Evolutionary conservation across 208 protist genomes (phyloP).

Genomic region (Acanthamoeba quina): DNA sequence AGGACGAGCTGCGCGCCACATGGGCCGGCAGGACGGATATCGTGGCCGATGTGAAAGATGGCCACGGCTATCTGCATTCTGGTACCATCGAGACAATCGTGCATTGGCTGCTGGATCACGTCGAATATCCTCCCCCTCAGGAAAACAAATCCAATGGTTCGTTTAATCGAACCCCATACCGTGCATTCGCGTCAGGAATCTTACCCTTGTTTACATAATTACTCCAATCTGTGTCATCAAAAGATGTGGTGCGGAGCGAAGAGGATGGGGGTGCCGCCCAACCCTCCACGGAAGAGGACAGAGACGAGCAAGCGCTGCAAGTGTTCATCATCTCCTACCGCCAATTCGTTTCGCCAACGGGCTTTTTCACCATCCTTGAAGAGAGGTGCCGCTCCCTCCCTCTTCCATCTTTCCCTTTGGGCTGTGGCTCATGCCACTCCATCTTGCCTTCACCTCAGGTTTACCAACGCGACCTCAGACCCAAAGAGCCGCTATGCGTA

Average conservation of each 20-base stretch:
- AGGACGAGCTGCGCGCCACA: conserved; percentile 4
- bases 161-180: neutral
- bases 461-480: neutral
- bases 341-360: conserved; percentile 67
- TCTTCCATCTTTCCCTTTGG: neutral
- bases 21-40: conserved; percentile 41
- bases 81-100: conserved; percentile 57
- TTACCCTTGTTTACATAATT: too few species aligned
- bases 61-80: conserved; percentile 7
- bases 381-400: neutral
- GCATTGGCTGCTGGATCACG: conserved; percentile 49
- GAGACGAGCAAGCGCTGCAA: conserved; percentile 68
- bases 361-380: conserved; percentile 52
- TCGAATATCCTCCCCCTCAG: conserved; percentile 16
- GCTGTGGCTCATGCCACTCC: too few species aligned
- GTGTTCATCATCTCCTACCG: conserved; percentile 71
- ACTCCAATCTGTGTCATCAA: too few species aligned
- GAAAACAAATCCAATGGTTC: conserved; percentile 38
- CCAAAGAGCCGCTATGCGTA: conserved; percentile 55
- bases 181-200: neutral
- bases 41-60: conserved; percentile 12
- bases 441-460: neutral
- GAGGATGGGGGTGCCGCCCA: conserved; percentile 14
- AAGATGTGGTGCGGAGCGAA: neutral
- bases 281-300: conserved; percentile 2